phyloP scores from a whole-genome alignment of 164 flowering plant genomes.

The Taxillus chinensis region DNA sequence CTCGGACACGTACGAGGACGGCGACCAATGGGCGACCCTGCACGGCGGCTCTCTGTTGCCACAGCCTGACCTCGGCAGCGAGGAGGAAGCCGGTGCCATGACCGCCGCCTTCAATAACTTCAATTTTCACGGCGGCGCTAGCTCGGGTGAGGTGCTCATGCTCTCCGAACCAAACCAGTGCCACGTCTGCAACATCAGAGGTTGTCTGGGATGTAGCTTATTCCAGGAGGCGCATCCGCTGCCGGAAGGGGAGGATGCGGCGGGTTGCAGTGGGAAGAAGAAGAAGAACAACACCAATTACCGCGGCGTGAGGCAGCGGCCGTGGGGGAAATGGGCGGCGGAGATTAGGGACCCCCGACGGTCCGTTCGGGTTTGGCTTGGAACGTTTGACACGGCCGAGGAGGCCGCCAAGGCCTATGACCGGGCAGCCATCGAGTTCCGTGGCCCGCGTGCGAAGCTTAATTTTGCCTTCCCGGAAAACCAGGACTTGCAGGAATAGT shows the following conservation, averaged over 20 bases:
- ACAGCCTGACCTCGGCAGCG: too few relatives aligned
- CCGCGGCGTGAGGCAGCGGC: slow-evolving; percentile 11
- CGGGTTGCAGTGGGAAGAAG: not conserved
- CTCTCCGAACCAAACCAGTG: too few relatives aligned
- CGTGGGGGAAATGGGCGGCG: slow-evolving; percentile 40
- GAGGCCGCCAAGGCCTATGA: slow-evolving; percentile 40
- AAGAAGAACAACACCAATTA: not conserved
- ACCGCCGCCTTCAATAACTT: too few relatives aligned
- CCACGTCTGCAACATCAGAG: too few relatives aligned
- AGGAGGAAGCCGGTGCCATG: too few relatives aligned
- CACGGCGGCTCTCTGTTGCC: not conserved
- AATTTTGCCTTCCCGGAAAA: slow-evolving; percentile 26
- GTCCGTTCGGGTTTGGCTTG: slow-evolving; percentile 32
- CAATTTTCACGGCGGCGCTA: not conserved
- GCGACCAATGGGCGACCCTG: not conserved
- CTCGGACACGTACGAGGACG: not conserved
- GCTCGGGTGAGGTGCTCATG: too few relatives aligned
- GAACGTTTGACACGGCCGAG: slow-evolving; percentile 31
- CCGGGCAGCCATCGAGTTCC: slow-evolving; percentile 27
- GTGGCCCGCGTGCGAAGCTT: slow-evolving; percentile 28
- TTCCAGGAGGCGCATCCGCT: too few relatives aligned
- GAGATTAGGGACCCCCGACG: slow-evolving; percentile 29
- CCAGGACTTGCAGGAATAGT: too few relatives aligned
- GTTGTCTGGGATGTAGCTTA: too few relatives aligned
- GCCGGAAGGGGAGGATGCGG: too few relatives aligned